These are phyloP conservation scores for Rhodotorula paludigena DNA, from an alignment of 768 basidiomycete genomes.

Conservation along the genomic window DNA sequence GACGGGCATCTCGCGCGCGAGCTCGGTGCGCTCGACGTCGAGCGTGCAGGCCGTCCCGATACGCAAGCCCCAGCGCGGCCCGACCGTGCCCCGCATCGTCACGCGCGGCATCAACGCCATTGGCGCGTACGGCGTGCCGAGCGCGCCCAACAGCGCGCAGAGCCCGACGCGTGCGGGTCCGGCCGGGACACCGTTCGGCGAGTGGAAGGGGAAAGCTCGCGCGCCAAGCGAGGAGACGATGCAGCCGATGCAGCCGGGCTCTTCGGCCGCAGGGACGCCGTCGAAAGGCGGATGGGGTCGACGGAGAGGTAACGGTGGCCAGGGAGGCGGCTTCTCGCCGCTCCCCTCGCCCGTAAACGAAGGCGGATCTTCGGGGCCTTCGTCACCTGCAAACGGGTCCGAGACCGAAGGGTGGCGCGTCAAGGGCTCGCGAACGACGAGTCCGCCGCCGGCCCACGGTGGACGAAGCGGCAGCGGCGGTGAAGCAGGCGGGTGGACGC, in stretches of 20 bases:
- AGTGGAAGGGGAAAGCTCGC: background rate
- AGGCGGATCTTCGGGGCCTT: background rate
- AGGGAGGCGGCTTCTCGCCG: too few relatives aligned
- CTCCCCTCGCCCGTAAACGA: conserved; percentile 9
- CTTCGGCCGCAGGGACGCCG: too few relatives aligned
- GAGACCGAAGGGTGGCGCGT: background rate
- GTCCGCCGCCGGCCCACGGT: background rate
- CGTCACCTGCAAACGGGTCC: background rate
- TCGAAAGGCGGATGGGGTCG: background rate
- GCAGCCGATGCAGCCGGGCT: background rate
- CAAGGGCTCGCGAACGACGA: background rate
- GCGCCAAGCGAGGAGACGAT: background rate
- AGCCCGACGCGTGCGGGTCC: background rate
- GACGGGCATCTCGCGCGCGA: conserved; percentile 23
- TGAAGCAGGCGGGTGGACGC: background rate
- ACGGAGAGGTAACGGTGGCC: background rate
- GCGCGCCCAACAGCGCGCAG: background rate
- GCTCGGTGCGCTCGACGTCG: conserved; percentile 21
- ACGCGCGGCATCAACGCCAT: conserved; percentile 29
- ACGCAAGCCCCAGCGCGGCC: conserved; percentile 27
- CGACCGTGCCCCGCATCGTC: conserved; percentile 15
- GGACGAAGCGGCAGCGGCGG: background rate
- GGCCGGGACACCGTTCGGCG: background rate
- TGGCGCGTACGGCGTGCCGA: conserved; percentile 23
- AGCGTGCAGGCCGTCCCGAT: conserved; percentile 39